These are phyloP conservation scores for Pseudogymnoascus sp. DNA, from an alignment of 2,329 filamentous ascomycete species.

Conservation along the genomic window DNA sequence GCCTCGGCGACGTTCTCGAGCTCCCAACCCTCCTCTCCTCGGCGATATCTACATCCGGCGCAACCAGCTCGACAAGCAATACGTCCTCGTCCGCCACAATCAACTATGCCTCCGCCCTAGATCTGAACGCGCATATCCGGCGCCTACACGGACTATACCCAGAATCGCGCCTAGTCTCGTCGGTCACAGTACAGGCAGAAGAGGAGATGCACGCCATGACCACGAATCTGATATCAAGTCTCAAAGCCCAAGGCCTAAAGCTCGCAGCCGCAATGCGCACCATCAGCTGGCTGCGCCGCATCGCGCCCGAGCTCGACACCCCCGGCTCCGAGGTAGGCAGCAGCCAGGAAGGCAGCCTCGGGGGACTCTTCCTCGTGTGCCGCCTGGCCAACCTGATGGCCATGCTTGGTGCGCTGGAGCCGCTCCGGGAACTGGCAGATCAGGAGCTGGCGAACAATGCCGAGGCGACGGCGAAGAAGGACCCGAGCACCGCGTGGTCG, in stretches of 20 bases:
- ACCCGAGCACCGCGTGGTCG: slow-evolving; percentile 43
- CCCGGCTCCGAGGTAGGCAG: slow-evolving; percentile 25
- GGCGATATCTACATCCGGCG: slow-evolving; percentile 52
- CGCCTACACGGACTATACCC: slow-evolving; percentile 78
- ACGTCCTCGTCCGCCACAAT: slow-evolving; percentile 38
- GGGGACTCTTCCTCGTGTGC: slow-evolving; percentile 80
- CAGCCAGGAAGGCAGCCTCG: slow-evolving; percentile 59
- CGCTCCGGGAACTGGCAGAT: slow-evolving; percentile 80
- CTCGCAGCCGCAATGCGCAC: slow-evolving; percentile 85
- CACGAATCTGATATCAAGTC: slow-evolving; percentile 67
- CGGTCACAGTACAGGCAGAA: slow-evolving; percentile 70
- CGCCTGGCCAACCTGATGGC: slow-evolving; percentile 70
- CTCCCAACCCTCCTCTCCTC: slow-evolving; percentile 79
- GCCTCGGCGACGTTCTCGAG: slow-evolving; percentile 84
- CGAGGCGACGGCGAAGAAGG: slow-evolving; percentile 35
- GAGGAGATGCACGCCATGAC: slow-evolving; percentile 84
- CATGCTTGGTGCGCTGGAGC: slow-evolving; percentile 76
- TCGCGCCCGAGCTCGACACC: slow-evolving; percentile 68
- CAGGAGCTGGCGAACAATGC: slow-evolving; percentile 56
- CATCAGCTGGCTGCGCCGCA: slow-evolving; percentile 80
- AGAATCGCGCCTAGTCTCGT: slow-evolving; percentile 63
- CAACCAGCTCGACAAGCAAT: slow-evolving; percentile 40
- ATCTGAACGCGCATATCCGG: slow-evolving; percentile 89
- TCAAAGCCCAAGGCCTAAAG: slow-evolving; percentile 74
- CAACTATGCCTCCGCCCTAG: slow-evolving; percentile 82